phyloP scores from a whole-genome alignment of 495 filamentous ascomycete genomes.

The Lentithecium fluviatile region DNA sequence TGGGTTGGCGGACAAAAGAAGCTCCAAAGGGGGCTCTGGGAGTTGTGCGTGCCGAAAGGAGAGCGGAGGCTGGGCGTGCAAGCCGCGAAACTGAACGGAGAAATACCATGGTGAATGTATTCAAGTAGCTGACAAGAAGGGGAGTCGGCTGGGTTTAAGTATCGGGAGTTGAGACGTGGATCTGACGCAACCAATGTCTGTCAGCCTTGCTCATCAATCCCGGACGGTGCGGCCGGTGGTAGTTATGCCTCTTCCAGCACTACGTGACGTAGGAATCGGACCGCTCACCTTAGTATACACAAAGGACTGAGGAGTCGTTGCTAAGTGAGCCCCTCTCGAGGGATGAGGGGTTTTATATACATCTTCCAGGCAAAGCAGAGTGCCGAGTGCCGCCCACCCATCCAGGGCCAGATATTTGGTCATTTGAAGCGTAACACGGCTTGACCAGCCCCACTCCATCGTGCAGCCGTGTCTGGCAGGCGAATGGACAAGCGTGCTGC shows the following conservation, averaged over 20 bases:
- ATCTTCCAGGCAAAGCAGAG: not conserved
- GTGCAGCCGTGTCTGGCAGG: constrained; percentile 3
- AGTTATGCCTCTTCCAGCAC: constrained; percentile 17
- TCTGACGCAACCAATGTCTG: constrained; percentile 9
- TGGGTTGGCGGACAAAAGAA: constrained; percentile 38
- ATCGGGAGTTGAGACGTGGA: not conserved
- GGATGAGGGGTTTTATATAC: constrained; percentile 13
- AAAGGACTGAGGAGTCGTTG: constrained; percentile 1
- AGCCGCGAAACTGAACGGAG: constrained; percentile 59
- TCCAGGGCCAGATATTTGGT: constrained; percentile 15
- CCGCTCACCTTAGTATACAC: not conserved
- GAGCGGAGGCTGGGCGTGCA: constrained; percentile 57
- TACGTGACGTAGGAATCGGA: constrained; percentile 16
- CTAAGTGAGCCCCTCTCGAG: not conserved
- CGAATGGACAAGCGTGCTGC: constrained; percentile 7
- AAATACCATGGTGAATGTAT: constrained; percentile 66
- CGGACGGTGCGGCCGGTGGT: too few species aligned
- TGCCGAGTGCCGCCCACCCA: not conserved
- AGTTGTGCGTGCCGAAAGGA: constrained; percentile 49
- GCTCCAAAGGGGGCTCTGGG: constrained; percentile 41
- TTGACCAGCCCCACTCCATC: constrained; percentile 32
- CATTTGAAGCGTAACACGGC: constrained; percentile 23
- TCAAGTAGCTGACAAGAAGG: constrained; percentile 21
- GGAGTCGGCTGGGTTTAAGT: constrained; percentile 1
- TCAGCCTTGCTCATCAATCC: constrained; percentile 5